Evolutionary conservation across 2,329 filamentous ascomycete genomes (phyloP), one percentile per base, ranked within the genome.

Genomic region (Fusarium beomiforme): DNA sequence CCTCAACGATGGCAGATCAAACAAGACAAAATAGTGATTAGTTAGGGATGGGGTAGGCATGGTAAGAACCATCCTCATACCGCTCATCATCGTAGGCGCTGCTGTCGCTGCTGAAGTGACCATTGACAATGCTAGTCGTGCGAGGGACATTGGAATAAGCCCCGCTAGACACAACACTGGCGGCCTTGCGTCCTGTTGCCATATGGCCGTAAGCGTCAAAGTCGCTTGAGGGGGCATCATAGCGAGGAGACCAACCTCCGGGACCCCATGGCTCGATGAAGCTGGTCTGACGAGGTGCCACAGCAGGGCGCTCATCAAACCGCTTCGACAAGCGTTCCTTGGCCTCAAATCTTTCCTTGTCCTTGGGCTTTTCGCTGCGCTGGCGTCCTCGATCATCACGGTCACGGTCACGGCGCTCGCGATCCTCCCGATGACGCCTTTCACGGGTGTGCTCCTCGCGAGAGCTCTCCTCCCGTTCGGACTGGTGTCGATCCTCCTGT

Each of bases 291-390:
- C 77, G 79, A 67, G 71, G 50, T 37, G 57, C 63, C 51, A 49
- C 41, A 10, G 75, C 62, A 23, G 79, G 79, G 46, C 75, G 75
- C 57, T 81, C 78, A 34, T 81, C 81, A 66, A 83, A 82, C 31
- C 81, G 80, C 59, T 76, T 76, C 33, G 78, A 79, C 56, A 83
- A 77, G 19, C 81, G 81, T 49, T 80, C 79, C 70, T 80, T 76
- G 61, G 75, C 71, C 49, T 78, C 78, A 58, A 74, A 71, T 58
- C 76, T 76, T 51, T 75, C 74, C 63, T 76, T 78, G 37, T 73
- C 71, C 63, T 78, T 77, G 26, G 74, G 71, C 62, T 76, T 78
- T n/a, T 75, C 73, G 37, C 64, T 63, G 21, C 71, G 70, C 56
- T 55, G 62, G 29, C 74, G 68, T 44, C 66, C 71, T 41, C 73